Conservation (phyloP, 495 filamentous ascomycete species). For the Xylaria bambusicola region DNA sequence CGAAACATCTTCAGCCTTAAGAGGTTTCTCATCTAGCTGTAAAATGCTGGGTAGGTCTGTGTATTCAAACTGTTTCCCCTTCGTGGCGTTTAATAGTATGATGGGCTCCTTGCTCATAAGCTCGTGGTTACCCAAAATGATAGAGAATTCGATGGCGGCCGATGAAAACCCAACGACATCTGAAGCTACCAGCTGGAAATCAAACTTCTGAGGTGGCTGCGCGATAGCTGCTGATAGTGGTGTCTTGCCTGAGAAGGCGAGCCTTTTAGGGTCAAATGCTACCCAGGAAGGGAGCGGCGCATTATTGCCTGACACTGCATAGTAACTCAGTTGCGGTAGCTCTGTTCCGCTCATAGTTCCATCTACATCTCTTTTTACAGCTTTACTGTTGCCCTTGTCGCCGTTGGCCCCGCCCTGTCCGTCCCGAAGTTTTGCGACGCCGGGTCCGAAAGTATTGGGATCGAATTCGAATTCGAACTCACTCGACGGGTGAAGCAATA, state of each 20-base stretch:
- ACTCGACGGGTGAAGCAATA: constrained; percentile 39
- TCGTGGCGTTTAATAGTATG: constrained; percentile 61
- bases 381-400: neutral
- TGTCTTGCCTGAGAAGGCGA: constrained; percentile 75
- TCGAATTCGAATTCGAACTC: constrained; percentile 42
- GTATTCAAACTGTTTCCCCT: constrained; percentile 57
- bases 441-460: constrained; percentile 40
- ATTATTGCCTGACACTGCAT: constrained; percentile 74
- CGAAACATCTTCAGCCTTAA: constrained; percentile 36
- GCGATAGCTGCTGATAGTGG: constrained; percentile 63
- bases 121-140: constrained; percentile 70
- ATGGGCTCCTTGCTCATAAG: constrained; percentile 60
- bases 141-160: constrained; percentile 62
- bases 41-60: constrained; percentile 55
- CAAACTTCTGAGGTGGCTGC: constrained; percentile 70
- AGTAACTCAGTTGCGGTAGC: constrained; percentile 54
- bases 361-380: constrained; percentile 1
- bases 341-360: constrained; percentile 9
- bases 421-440: too few species aligned
- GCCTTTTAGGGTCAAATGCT: constrained; percentile 61
- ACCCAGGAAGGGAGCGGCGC: constrained; percentile 89
- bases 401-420: constrained; percentile 10
- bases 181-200: constrained; percentile 74
- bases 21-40: constrained; percentile 61
- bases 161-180: constrained; percentile 78